Evolutionary conservation across 306 rosid species (phyloP).

Genomic region (Oemleria cerasiformis): DNA sequence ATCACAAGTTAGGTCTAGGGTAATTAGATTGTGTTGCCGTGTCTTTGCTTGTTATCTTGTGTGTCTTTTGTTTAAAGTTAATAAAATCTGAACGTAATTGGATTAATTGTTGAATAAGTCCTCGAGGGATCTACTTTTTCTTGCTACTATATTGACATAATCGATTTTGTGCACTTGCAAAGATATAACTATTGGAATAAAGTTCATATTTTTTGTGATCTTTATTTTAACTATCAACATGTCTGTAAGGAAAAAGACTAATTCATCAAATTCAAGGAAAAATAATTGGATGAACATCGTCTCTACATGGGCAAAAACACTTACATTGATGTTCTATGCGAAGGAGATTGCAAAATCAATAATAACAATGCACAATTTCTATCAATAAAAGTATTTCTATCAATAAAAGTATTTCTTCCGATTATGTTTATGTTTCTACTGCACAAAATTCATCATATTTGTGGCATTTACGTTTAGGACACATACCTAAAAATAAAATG

Average conservation of each 20-base stretch:
- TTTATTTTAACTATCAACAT: too few species aligned
- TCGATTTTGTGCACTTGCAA: too few species aligned
- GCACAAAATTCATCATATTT: neutral
- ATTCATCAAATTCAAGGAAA: neutral
- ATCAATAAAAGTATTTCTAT: neutral
- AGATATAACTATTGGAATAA: too few species aligned
- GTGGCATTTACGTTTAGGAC: neutral
- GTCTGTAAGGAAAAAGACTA: neutral
- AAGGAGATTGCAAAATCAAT: neutral
- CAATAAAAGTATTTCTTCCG: neutral
- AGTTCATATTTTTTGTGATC: too few species aligned
- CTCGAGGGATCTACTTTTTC: too few species aligned
- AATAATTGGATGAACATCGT: neutral
- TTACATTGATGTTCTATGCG: neutral
- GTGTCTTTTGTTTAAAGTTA: too few species aligned
- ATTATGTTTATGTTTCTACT: neutral
- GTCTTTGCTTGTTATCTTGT: too few species aligned
- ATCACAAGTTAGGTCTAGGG: too few species aligned
- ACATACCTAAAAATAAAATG: conserved; percentile 9
- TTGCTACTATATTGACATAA: too few species aligned
- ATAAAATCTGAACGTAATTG: too few species aligned
- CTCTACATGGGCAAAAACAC: neutral
- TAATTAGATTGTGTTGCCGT: too few species aligned
- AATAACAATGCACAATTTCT: neutral
- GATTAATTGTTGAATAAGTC: too few species aligned